These are phyloP conservation scores for Canavalia gladiata DNA, from an alignment of 306 rosid species.

Conservation along the genomic window DNA sequence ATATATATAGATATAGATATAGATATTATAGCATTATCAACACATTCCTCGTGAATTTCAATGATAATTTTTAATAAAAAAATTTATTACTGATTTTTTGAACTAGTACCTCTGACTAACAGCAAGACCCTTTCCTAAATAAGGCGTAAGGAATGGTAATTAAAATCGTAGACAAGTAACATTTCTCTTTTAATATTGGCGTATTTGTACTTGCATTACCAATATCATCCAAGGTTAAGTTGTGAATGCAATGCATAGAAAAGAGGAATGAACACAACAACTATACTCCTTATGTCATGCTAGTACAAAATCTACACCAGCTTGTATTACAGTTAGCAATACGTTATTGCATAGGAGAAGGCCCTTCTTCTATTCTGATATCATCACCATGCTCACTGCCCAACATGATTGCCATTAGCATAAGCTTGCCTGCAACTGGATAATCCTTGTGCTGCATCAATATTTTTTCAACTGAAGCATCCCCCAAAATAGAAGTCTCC, in stretches of 20 bases:
- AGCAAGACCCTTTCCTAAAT: too few species aligned
- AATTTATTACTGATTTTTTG: too few species aligned
- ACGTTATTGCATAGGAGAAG: slow-evolving; percentile 71
- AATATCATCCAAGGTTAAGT: slow-evolving; percentile 23
- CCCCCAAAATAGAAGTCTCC: slow-evolving; percentile 58
- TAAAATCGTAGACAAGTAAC: slow-evolving; percentile 30
- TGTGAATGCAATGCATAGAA: slow-evolving; percentile 27
- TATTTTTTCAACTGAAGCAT: slow-evolving; percentile 78
- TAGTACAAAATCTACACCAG: slow-evolving; percentile 30
- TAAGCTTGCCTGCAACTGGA: slow-evolving; percentile 90
- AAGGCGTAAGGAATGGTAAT: neutral
- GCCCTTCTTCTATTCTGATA: slow-evolving; percentile 57
- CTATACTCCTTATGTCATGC: slow-evolving; percentile 25
- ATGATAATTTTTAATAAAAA: too few species aligned
- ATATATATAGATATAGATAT: too few species aligned
- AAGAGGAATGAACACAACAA: slow-evolving; percentile 21
- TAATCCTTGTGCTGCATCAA: slow-evolving; percentile 91
- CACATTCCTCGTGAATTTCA: too few species aligned
- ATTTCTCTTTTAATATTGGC: slow-evolving; percentile 32
- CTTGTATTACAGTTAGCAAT: slow-evolving; percentile 27
- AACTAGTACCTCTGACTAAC: too few species aligned
- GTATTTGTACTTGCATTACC: slow-evolving; percentile 15
- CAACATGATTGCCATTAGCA: slow-evolving; percentile 86
- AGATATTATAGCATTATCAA: too few species aligned
- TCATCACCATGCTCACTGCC: slow-evolving; percentile 68